Evolutionary conservation across 1,284 basidiomycete genomes (phyloP).

Genomic region (Sporisorium scitamineum): DNA sequence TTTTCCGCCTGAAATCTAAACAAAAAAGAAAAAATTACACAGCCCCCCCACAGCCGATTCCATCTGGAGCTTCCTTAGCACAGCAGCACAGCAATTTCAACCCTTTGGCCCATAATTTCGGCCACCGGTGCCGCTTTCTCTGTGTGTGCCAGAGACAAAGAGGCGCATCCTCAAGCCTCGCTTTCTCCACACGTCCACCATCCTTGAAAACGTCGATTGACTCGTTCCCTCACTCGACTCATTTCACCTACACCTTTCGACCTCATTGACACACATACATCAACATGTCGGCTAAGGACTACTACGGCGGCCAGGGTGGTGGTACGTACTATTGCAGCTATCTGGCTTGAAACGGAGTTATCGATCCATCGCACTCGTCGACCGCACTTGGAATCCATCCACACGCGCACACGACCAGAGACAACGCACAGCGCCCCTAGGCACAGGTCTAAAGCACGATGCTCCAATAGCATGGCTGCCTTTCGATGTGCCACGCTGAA

Average conservation of each 20-base stretch:
- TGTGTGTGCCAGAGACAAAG: background rate
- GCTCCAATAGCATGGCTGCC: background rate
- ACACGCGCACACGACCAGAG: background rate
- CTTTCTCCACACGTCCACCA: slow-evolving; percentile 14
- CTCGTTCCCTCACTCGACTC: background rate
- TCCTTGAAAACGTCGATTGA: background rate
- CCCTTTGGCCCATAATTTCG: background rate
- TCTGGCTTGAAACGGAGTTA: slow-evolving; percentile 9
- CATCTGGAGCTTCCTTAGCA: too few relatives aligned
- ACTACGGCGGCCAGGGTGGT: slow-evolving; percentile 50
- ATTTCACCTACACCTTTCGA: background rate
- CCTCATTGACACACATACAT: background rate
- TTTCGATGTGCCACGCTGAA: background rate
- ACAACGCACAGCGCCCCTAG: background rate
- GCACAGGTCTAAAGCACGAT: too few relatives aligned
- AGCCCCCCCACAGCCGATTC: too few relatives aligned
- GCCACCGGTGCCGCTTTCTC: background rate
- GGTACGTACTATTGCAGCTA: slow-evolving; percentile 37
- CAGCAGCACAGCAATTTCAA: background rate
- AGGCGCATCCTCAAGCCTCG: background rate
- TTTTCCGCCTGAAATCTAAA: background rate
- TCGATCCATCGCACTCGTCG: background rate
- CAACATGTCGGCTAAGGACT: slow-evolving; percentile 55
- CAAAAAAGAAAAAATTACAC: too few relatives aligned
- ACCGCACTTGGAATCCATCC: background rate